phyloP scores from a whole-genome alignment of 108 stramenopile genomes.

The Pseudonitzschia multistriata region DNA sequence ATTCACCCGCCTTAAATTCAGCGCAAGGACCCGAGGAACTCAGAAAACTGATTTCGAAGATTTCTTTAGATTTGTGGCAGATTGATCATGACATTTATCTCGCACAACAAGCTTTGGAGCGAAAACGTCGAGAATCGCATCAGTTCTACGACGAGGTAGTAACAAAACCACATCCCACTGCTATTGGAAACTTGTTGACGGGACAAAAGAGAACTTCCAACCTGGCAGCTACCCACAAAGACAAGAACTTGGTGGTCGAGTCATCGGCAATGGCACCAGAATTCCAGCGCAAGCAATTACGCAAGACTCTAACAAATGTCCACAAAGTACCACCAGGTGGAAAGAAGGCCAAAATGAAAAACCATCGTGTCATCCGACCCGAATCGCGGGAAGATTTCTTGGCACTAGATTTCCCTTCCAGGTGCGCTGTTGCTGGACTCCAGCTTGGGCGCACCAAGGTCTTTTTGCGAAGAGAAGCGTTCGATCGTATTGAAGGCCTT shows the following conservation, averaged over 20 bases:
- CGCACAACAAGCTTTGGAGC: constrained; percentile 40
- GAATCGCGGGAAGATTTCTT: constrained; percentile 61
- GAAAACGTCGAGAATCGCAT: constrained; percentile 24
- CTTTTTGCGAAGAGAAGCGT: constrained; percentile 85
- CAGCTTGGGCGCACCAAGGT: constrained; percentile 91
- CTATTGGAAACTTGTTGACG: constrained; percentile 4
- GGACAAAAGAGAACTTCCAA: constrained; percentile 27
- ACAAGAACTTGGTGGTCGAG: constrained; percentile 57
- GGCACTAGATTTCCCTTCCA: constrained; percentile 69
- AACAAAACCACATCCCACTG: constrained; percentile 30
- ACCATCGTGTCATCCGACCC: constrained; percentile 56
- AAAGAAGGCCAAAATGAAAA: constrained; percentile 26
- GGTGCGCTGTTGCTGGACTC: constrained; percentile 80
- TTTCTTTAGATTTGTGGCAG: constrained; percentile 82
- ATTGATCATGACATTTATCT: constrained; percentile 65
- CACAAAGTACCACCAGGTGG: background rate
- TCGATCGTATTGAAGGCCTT: constrained; percentile 81
- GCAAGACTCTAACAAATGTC: constrained; percentile 11
- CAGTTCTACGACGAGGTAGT: constrained; percentile 26
- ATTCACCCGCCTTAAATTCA: constrained; percentile 33
- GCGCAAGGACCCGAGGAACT: constrained; percentile 34
- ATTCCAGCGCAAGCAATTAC: constrained; percentile 33
- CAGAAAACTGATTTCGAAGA: constrained; percentile 75
- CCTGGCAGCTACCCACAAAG: constrained; percentile 26
- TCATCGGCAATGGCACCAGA: constrained; percentile 71